Base-by-base conservation (phyloP, 2,329 filamentous ascomycete species). In the Claviceps cyperi region DNA sequence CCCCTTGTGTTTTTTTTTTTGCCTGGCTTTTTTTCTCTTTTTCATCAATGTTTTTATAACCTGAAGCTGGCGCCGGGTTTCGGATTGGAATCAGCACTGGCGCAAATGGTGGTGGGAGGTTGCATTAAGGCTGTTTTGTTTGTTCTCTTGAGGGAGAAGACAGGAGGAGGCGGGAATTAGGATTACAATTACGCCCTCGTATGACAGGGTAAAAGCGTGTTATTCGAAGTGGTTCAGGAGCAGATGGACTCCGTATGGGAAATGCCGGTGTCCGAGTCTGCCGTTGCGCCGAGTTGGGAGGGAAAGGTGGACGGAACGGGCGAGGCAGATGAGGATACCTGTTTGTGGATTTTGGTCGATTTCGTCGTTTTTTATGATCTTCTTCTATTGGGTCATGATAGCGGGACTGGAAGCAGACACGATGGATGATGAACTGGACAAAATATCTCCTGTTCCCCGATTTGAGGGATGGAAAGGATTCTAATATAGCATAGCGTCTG, bases 61-160 rank as follows among this genome's bases (percentile, higher is more conserved):
- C 63, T 60, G 55, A 60, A 59, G 59, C 56, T 57, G 58, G 60
- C 57, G 60, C 64, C 59, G 59, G 58, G 57, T 60, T 59, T 59
- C 17, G 46, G 46, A 60, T 35, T 44, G 32, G 55, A 51, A 53
- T 50, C 52, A 53, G 50, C 51, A 47, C 51, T 48, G 54, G 56
- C 56, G 51, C 49, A 54, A 50, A 53, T 43, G 55, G 53, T 43
- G 55, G 53, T 39, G 43, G 47, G 52, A 50, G 17, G 32, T 52
- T 54, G 50, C 54, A 56, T 57, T 51, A 46, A 45, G 50, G 40
- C 44, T 51, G n/a, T 40, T 43, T 35, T 39, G n/a, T 47, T 44
- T 17, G 22, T 51, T 53, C 52, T 51, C 43, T n/a, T 39, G 1
- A 38, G 32, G 21, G 17, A 38, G 40, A 28, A n/a, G 21, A 11